phyloP scores from a whole-genome alignment of 1,284 basidiomycete genomes.

The Fomitopsis schrenkii region DNA sequence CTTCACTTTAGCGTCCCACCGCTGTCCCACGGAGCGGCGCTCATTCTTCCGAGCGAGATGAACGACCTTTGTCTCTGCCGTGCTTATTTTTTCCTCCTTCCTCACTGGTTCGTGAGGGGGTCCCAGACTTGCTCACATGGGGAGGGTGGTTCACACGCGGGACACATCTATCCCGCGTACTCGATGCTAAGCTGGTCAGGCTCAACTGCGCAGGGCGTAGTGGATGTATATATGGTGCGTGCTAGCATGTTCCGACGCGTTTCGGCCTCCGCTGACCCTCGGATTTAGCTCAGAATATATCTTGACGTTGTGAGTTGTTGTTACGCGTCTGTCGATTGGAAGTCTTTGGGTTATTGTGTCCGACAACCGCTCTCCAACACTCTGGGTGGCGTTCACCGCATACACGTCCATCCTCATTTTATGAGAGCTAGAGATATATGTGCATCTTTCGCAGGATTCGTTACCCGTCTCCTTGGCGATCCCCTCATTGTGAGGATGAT shows the following conservation, averaged over 20 bases:
- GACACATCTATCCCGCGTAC: constrained; percentile 35
- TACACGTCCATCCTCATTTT: constrained; percentile 87
- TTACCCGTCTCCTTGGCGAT: constrained; percentile 17
- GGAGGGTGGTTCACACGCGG: constrained; percentile 54
- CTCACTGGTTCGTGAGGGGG: constrained; percentile 26
- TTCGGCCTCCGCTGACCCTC: background rate
- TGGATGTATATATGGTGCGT: constrained; percentile 1
- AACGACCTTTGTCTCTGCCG: constrained; percentile 24
- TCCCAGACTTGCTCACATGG: constrained; percentile 25
- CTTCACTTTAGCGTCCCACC: constrained; percentile 81
- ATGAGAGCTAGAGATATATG: constrained; percentile 53
- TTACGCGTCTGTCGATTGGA: background rate
- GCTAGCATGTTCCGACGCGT: background rate
- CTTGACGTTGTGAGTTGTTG: background rate
- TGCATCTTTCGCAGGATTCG: constrained; percentile 8
- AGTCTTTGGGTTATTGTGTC: background rate
- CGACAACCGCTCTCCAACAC: constrained; percentile 68
- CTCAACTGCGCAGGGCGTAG: constrained; percentile 1
- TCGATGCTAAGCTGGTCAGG: background rate
- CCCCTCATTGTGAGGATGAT: constrained; percentile 8
- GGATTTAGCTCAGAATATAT: constrained; percentile 4
- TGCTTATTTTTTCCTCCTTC: constrained; percentile 42
- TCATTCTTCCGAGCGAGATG: constrained; percentile 83
- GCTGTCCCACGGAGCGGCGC: constrained; percentile 58
- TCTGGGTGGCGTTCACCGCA: constrained; percentile 71